Base-by-base conservation (phyloP, 768 basidiomycete genomes). In the Podaxis sp. region DNA sequence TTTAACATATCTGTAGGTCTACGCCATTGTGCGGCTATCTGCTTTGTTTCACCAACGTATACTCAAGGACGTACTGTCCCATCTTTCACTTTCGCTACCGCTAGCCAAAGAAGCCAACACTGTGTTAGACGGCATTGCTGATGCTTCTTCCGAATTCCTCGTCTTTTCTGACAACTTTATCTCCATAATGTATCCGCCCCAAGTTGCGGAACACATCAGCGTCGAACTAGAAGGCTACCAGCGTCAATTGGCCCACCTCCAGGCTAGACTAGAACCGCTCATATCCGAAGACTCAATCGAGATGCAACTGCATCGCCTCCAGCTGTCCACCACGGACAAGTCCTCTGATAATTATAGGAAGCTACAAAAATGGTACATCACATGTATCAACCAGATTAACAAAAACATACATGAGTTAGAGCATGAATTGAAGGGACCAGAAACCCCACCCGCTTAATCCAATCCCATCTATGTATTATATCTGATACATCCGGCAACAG, bases 1-100 rank as follows among this genome's bases (percentile, higher is more conserved):
- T 49, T 63, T 66, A n/a, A 56, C 56, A 55, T 7, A 22, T 28
- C 2, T 58, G 15, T 66, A 92, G 90, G 76, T 85, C n/a, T 82
- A 85, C 65, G 77, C 80, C 1, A 68, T 90, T 59, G 69, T 90
- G 44, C 88, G 87, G 37, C 71, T 90, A 26, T 82, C 80, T 13
- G 80, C 80, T 7, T 76, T 88, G 1, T 74, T 91, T 41, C 89
- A 91, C 73, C 84, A 87, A 67, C 83, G 84, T 44, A 75, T 91
- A 62, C 69, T 80, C 26, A 74, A 78, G 62, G 82, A 87, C 66
- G 63, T 88, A 24, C 76, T 88, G 4, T 72, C 80, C 2, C 58
- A 69, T 20, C 63, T 69, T 33, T 46, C 63, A n/a, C 26, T 52
- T 33, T 24, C 66, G 46, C 2, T 66, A 65, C 51, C 65, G 70